A percentile compares a stretch with the other conserved stretches of the same genome.
Conservation (phyloP, 176 grass and related monocot genomes). For the Carex myosuroides region DNA sequence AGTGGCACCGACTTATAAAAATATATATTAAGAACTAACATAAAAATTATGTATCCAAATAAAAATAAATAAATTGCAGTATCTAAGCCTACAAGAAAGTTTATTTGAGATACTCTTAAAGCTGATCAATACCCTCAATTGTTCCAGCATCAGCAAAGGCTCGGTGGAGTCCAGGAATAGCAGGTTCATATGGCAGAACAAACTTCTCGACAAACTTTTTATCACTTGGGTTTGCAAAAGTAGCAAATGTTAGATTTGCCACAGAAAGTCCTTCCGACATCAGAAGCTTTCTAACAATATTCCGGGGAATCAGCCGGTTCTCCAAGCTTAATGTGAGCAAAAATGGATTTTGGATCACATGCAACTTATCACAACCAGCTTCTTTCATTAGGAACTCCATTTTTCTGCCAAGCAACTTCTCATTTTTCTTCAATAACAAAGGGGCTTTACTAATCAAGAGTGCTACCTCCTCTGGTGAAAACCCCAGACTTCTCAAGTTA, state of each 20-base stretch:
- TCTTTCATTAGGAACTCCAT: conserved; percentile 39
- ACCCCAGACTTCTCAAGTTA: conserved; percentile 28
- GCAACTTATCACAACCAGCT: background rate
- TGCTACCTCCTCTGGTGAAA: conserved; percentile 18
- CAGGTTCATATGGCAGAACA: background rate
- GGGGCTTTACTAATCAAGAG: background rate
- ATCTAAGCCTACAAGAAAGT: background rate
- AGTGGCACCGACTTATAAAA: background rate
- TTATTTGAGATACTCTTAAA: background rate
- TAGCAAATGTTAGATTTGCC: background rate
- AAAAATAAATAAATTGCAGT: background rate
- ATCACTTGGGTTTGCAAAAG: background rate
- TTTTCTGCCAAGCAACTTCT: conserved; percentile 27
- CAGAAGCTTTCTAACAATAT: conserved; percentile 24
- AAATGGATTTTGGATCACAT: conserved; percentile 17
- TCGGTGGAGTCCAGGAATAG: background rate
- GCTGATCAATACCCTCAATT: background rate
- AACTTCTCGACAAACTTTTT: background rate
- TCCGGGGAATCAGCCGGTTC: conserved; percentile 45
- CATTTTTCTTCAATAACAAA: background rate
- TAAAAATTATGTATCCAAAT: background rate
- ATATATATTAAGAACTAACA: background rate
- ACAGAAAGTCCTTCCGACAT: conserved; percentile 28
- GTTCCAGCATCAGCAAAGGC: background rate
- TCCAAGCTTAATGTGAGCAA: conserved; percentile 37